Conservation (phyloP, 306 rosid species). For the Aeschynomene evenia region DNA sequence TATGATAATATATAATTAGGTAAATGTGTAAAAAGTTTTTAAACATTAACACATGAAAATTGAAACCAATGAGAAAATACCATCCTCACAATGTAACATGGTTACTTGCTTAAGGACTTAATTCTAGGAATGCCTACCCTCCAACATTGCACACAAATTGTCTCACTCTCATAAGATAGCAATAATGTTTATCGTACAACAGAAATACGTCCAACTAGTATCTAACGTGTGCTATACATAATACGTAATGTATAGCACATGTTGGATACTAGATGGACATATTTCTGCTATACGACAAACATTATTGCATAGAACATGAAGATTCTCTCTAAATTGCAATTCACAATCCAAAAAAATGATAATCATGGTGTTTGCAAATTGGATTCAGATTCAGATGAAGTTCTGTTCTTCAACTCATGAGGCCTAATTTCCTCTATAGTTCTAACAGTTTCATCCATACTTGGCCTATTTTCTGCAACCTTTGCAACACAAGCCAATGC, state of each 20-base stretch:
- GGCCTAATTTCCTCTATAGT: conserved; percentile 55
- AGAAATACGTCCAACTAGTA: too few relatives aligned
- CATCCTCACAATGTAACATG: neutral
- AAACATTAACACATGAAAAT: too few relatives aligned
- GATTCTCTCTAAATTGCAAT: neutral
- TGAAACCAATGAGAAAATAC: too few relatives aligned
- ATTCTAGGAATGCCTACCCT: neutral
- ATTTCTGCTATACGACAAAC: too few relatives aligned
- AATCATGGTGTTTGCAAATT: conserved; percentile 48
- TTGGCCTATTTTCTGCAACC: conserved; percentile 55
- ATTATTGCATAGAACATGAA: neutral
- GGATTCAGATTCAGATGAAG: conserved; percentile 59
- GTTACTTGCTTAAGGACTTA: neutral
- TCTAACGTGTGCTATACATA: too few relatives aligned
- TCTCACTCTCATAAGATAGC: neutral
- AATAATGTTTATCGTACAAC: too few relatives aligned
- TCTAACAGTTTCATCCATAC: conserved; percentile 47
- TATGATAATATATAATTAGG: too few relatives aligned
- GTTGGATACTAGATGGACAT: too few relatives aligned
- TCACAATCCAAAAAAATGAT: neutral
- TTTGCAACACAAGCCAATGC: conserved; percentile 59
- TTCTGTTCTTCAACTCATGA: conserved; percentile 39
- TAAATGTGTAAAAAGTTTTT: too few relatives aligned
- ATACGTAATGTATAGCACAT: too few relatives aligned
- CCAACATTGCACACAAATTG: neutral